These are phyloP conservation scores for Malassezia restricta DNA, from an alignment of 1,284 basidiomycete genomes.

Conservation along the genomic window DNA sequence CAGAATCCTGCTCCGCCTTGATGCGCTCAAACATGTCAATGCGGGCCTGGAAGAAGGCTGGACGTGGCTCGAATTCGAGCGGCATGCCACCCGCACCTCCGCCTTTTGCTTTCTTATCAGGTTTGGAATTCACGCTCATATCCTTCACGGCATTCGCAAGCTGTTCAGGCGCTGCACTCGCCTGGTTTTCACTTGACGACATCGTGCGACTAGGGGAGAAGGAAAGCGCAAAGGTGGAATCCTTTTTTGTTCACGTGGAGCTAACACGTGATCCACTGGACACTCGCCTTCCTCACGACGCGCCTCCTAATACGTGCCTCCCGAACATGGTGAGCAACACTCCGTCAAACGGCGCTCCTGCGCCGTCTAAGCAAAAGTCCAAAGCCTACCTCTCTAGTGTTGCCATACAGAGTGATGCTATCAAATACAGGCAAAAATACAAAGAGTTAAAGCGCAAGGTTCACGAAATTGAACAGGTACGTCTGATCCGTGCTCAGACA, in stretches of 20 bases:
- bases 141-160: conserved; percentile 10
- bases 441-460: conserved; percentile 79
- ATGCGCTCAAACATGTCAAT: conserved; percentile 81
- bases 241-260: conserved; percentile 2
- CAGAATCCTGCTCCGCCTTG: conserved; percentile 72
- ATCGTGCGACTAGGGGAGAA: conserved; percentile 5
- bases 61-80: conserved; percentile 60
- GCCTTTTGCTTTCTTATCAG: conserved; percentile 11
- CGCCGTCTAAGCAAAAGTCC: conserved; percentile 28
- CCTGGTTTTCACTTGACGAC: conserved; percentile 5
- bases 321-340: conserved; percentile 13
- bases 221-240: not conserved
- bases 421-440: conserved; percentile 77
- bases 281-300: not conserved
- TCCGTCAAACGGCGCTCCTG: not conserved
- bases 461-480: conserved; percentile 68
- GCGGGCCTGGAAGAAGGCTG: conserved; percentile 76
- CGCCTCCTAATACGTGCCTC: not conserved
- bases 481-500: conserved; percentile 31
- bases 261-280: conserved; percentile 1
- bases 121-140: conserved; percentile 8
- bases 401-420: conserved; percentile 55
- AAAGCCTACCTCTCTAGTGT: conserved; percentile 40
- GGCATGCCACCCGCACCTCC: not conserved
- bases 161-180: conserved; percentile 7